A percentile compares a stretch with the other conserved stretches of the same genome.
Conservation (phyloP, 2,329 filamentous ascomycete genomes). For the Pseudogymnoascus sp. region DNA sequence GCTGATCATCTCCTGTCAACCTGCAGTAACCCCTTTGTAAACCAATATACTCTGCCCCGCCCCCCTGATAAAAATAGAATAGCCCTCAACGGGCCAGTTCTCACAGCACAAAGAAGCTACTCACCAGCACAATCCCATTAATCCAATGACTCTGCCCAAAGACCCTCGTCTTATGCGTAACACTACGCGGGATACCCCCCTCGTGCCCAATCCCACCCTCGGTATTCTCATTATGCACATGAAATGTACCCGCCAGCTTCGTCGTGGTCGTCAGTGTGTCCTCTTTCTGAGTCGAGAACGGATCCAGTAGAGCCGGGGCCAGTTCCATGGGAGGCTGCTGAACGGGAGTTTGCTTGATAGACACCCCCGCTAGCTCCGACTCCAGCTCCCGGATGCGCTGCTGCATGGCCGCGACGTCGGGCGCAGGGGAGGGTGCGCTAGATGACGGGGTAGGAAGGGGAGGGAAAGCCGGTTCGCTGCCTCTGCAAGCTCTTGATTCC, state of each 20-base stretch:
- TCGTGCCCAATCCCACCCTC: constrained; percentile 23
- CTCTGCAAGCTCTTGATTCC: constrained; percentile 4
- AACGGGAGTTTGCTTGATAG: constrained; percentile 16
- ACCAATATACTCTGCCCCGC: neutral
- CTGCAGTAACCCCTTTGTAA: too few species aligned
- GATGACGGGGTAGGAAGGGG: neutral
- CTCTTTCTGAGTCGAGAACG: constrained; percentile 19
- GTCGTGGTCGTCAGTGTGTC: constrained; percentile 34
- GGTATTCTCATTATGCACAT: constrained; percentile 34
- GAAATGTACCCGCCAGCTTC: constrained; percentile 35
- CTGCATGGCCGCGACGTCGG: constrained; percentile 33
- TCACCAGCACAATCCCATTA: constrained; percentile 40
- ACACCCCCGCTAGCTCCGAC: constrained; percentile 31
- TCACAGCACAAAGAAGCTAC: constrained; percentile 13
- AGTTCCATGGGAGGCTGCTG: neutral
- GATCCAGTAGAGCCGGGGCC: neutral
- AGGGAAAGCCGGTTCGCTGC: neutral
- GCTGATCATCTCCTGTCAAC: neutral
- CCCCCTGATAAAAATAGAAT: neutral
- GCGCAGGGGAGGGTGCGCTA: constrained; percentile 13
- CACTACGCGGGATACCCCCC: constrained; percentile 33
- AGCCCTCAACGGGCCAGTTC: constrained; percentile 20
- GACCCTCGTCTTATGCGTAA: constrained; percentile 47
- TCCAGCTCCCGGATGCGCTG: constrained; percentile 37
- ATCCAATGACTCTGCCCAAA: constrained; percentile 53